These are phyloP conservation scores for Sisymbrium altissimum DNA, from an alignment of 345 rosid genomes.

Conservation along the genomic window DNA sequence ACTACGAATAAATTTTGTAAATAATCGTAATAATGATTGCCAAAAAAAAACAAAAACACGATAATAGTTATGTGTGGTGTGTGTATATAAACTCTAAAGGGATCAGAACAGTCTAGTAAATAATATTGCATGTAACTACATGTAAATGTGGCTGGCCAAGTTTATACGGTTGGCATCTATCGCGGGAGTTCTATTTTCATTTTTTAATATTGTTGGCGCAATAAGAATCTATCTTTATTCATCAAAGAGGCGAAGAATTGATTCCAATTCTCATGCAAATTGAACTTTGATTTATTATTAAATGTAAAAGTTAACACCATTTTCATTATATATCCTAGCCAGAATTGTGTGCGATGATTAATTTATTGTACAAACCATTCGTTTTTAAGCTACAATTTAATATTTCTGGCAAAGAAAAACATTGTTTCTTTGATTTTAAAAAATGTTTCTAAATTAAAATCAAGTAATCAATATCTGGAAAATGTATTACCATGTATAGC, in stretches of 20 bases:
- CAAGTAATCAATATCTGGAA: slow-evolving; percentile 16
- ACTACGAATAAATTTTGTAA: background rate
- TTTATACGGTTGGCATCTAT: slow-evolving; percentile 40
- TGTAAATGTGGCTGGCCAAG: slow-evolving; percentile 22
- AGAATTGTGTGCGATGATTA: slow-evolving; percentile 16
- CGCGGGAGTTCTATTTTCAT: slow-evolving; percentile 34
- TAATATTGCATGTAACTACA: background rate
- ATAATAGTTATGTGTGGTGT: background rate
- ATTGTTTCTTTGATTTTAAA: background rate
- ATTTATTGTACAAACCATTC: background rate
- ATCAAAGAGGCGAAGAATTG: slow-evolving; percentile 79
- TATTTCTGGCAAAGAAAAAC: background rate
- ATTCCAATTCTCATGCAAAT: slow-evolving; percentile 49
- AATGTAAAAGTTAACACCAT: background rate
- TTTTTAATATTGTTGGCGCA: slow-evolving; percentile 36
- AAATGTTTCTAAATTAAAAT: background rate
- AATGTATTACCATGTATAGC: slow-evolving; percentile 32
- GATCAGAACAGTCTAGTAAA: slow-evolving; percentile 3
- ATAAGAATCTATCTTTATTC: slow-evolving; percentile 47
- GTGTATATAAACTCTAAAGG: slow-evolving; percentile 5
- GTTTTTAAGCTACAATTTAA: background rate
- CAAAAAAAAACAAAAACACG: background rate
- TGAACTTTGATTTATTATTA: slow-evolving; percentile 27
- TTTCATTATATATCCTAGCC: slow-evolving; percentile 4
- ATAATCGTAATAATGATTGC: background rate